Percentiles rank a stretch among this genome's conserved stretches.
Conservation (phyloP, 306 rosid genomes). For the Malus asiatica region DNA sequence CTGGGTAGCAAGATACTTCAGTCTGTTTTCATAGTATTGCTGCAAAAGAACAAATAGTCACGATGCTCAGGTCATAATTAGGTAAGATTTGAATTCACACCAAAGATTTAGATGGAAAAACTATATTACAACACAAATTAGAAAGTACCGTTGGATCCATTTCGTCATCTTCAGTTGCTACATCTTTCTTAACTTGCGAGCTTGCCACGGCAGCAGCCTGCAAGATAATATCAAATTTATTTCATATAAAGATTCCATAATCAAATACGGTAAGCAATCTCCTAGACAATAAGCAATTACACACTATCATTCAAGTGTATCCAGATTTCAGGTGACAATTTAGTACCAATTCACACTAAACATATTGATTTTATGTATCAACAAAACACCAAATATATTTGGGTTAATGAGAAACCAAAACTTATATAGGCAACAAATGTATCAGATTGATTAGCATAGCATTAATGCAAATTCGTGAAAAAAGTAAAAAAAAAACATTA, state of each 20-base stretch:
- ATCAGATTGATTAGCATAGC: background rate
- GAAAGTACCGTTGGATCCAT: slow-evolving; percentile 82
- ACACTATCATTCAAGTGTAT: background rate
- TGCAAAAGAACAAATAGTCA: slow-evolving; percentile 14
- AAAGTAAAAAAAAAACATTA: background rate
- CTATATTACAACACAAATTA: background rate
- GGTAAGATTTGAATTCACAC: background rate
- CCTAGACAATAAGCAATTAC: background rate
- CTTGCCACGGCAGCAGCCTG: slow-evolving; percentile 49
- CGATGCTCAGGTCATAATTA: background rate
- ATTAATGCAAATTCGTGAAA: background rate
- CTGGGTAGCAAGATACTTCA: slow-evolving; percentile 52
- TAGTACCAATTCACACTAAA: background rate
- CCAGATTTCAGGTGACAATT: background rate
- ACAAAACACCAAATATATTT: background rate
- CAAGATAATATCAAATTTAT: background rate
- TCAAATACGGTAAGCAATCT: background rate
- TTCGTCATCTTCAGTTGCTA: slow-evolving; percentile 61
- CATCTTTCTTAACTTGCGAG: slow-evolving; percentile 47
- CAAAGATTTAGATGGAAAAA: background rate
- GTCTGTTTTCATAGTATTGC: slow-evolving; percentile 85
- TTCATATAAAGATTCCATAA: background rate
- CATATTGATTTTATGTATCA: background rate
- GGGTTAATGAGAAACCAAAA: background rate
- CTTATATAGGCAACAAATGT: background rate